Percentiles rank a stretch among this genome's conserved stretches.
Conservation (phyloP, 192 early-diverging fungal genomes). For the Backusella circina region DNA sequence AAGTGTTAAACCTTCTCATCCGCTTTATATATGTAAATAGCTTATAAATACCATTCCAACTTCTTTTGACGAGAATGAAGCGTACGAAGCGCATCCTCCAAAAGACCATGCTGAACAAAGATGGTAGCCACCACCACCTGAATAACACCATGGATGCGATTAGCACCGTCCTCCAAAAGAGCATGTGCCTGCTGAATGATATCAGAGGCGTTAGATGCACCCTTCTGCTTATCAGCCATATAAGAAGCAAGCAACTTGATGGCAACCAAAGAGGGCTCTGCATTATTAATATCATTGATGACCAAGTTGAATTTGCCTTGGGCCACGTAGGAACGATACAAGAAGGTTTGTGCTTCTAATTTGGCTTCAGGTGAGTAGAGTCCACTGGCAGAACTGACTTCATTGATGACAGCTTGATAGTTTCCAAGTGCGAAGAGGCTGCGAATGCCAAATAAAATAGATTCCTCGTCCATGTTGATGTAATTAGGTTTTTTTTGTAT, state of each 20-base stretch:
- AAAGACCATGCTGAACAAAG: slow-evolving; percentile 50
- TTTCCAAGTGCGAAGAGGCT: slow-evolving; percentile 72
- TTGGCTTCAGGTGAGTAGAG: slow-evolving; percentile 38
- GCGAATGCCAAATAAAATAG: slow-evolving; percentile 62
- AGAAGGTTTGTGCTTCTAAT: slow-evolving; percentile 59
- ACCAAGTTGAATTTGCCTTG: slow-evolving; percentile 70
- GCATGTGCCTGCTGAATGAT: slow-evolving; percentile 45
- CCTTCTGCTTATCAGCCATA: slow-evolving; percentile 45
- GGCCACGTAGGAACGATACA: slow-evolving; percentile 80
- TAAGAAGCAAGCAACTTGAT: slow-evolving; percentile 64
- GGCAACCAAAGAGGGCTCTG: slow-evolving; percentile 58
- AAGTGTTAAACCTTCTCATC: not conserved
- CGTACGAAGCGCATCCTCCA: slow-evolving; percentile 70
- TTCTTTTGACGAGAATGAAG: slow-evolving; percentile 68
- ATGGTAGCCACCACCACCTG: slow-evolving; percentile 64
- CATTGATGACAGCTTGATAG: slow-evolving; percentile 71
- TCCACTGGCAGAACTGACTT: slow-evolving; percentile 39
- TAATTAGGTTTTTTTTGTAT: not conserved
- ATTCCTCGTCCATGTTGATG: slow-evolving; percentile 46
- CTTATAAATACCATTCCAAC: slow-evolving; percentile 69
- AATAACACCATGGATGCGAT: slow-evolving; percentile 50
- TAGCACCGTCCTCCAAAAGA: slow-evolving; percentile 49
- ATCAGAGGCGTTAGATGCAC: slow-evolving; percentile 33
- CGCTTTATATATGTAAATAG: not conserved
- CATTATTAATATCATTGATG: slow-evolving; percentile 56